Evolutionary conservation across 1,139 yeast species (phyloP).

Genomic region (Taiozyma sp.): DNA sequence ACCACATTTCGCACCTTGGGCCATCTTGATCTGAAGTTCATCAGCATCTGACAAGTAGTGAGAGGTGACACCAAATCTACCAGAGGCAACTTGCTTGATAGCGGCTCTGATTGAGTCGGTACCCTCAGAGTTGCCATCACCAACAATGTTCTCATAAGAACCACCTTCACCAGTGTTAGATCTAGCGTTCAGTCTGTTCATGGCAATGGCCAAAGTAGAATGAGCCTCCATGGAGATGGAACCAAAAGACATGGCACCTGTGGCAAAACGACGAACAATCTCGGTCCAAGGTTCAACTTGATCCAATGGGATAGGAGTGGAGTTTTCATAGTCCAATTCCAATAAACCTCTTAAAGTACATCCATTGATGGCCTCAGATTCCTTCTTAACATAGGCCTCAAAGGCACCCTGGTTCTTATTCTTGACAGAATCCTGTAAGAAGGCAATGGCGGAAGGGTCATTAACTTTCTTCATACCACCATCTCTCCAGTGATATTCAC

Average conservation of each 20-base stretch:
- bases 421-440: conserved; percentile 94
- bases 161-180: conserved; percentile 99
- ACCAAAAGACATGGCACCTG: conserved; percentile 99
- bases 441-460: conserved; percentile 93
- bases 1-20: conserved; percentile 99
- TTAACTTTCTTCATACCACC: conserved; percentile 96
- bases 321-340: conserved; percentile 75
- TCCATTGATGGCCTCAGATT: conserved; percentile 85
- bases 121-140: conserved; percentile 71
- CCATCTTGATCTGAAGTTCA: conserved; percentile 97
- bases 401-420: conserved; percentile 93
- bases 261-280: conserved; percentile 92
- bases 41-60: conserved; percentile 94
- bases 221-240: conserved; percentile 98
- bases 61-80: conserved; percentile 97
- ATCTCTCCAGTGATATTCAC: conserved; percentile 98
- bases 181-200: conserved; percentile 97
- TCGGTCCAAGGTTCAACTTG: conserved; percentile 99
- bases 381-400: conserved; percentile 84
- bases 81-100: conserved; percentile 96
- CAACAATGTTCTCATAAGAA: conserved; percentile 75
- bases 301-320: conserved; percentile 82
- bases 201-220: conserved; percentile 95
- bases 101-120: conserved; percentile 99
- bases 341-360: conserved; percentile 93